Conservation (phyloP, 75 land plant species). For the Pinus albicaulis region DNA sequence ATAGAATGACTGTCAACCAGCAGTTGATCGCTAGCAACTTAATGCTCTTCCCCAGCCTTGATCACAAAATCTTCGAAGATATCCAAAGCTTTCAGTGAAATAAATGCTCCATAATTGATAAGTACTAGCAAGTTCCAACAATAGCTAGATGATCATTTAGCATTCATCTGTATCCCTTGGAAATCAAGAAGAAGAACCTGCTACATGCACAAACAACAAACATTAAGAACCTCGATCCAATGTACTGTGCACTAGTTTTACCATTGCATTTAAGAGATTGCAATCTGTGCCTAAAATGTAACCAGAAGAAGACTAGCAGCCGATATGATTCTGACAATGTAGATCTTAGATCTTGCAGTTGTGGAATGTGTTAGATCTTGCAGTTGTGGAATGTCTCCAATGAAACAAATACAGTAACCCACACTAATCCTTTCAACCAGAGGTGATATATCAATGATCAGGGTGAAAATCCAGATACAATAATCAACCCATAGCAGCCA, state of each 20-base stretch:
- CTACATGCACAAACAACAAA: not conserved
- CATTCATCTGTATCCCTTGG: not conserved
- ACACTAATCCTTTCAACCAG: not conserved
- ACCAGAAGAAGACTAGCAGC: not conserved
- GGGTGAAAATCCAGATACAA: not conserved
- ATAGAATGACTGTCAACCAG: too few species aligned
- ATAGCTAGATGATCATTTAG: not conserved
- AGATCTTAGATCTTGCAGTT: not conserved
- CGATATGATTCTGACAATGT: not conserved
- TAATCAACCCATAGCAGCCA: not conserved
- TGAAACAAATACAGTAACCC: not conserved
- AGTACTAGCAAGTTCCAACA: not conserved
- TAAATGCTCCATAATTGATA: not conserved
- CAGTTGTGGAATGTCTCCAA: not conserved
- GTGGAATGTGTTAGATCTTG: not conserved
- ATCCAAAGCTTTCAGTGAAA: not conserved
- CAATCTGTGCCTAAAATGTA: not conserved
- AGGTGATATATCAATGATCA: not conserved
- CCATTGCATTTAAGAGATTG: not conserved
- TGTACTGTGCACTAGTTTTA: not conserved
- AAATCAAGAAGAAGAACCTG: not conserved
- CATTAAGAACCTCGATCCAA: not conserved
- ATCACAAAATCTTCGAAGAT: not conserved
- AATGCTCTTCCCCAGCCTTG: not conserved
- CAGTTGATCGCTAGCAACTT: not conserved